Conservation (phyloP, 805 yeast species). For the Hanseniaspora meyeri region DNA sequence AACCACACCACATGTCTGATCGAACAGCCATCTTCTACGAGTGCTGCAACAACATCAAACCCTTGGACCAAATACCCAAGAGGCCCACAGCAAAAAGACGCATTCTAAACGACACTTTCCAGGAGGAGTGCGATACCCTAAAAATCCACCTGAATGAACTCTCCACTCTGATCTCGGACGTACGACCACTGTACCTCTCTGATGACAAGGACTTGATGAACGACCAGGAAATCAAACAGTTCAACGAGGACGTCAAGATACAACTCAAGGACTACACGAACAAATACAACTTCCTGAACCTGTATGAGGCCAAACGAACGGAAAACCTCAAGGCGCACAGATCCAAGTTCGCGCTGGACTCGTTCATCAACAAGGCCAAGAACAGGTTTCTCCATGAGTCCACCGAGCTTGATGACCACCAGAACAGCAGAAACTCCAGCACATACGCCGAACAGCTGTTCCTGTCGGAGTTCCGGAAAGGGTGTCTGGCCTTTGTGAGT, state of each 20-base stretch:
- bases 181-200: slow-evolving; percentile 24
- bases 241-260: slow-evolving; percentile 43
- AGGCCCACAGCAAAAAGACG: neutral
- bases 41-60: neutral
- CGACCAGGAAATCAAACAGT: slow-evolving; percentile 39
- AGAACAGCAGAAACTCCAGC: neutral
- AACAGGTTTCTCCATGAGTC: slow-evolving; percentile 13
- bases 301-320: slow-evolving; percentile 40
- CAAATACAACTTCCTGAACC: slow-evolving; percentile 37
- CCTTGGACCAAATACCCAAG: neutral
- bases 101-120: slow-evolving; percentile 23
- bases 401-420: slow-evolving; percentile 17
- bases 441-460: neutral
- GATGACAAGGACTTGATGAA: slow-evolving; percentile 25
- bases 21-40: neutral
- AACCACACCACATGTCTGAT: slow-evolving; percentile 1
- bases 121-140: slow-evolving; percentile 24
- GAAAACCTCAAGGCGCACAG: slow-evolving; percentile 17
- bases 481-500: slow-evolving; percentile 20
- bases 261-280: slow-evolving; percentile 42
- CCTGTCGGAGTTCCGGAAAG: slow-evolving; percentile 18
- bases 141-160: slow-evolving; percentile 24
- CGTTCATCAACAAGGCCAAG: slow-evolving; percentile 19
- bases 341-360: slow-evolving; percentile 19
- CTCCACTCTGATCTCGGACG: slow-evolving; percentile 19